A percentile compares a stretch with the other conserved stretches of the same genome.
Evolutionary conservation across 768 basidiomycete species (phyloP).

Genomic region (Tylopilus cervinicoccineus): DNA sequence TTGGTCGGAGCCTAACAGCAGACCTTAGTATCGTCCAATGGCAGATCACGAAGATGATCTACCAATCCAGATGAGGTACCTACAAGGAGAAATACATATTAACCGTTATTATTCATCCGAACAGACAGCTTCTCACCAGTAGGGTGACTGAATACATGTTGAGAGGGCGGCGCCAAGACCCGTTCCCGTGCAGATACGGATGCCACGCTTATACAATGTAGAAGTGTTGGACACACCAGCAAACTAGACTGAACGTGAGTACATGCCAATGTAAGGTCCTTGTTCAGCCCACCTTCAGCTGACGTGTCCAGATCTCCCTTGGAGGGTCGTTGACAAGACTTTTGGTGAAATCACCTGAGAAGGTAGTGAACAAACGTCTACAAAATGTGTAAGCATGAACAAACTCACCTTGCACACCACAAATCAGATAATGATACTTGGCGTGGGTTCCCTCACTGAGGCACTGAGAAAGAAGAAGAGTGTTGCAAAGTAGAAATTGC

Average conservation of each 20-base stretch:
- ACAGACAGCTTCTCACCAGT: constrained; percentile 46
- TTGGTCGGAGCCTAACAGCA: constrained; percentile 64
- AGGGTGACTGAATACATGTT: constrained; percentile 70
- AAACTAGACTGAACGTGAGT: constrained; percentile 41
- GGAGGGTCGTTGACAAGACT: constrained; percentile 69
- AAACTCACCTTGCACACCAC: constrained; percentile 61
- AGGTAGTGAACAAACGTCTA: background rate
- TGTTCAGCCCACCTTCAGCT: constrained; percentile 55
- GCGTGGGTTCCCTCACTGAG: constrained; percentile 66
- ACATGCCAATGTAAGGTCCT: background rate
- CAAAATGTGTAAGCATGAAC: background rate
- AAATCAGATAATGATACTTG: constrained; percentile 77
- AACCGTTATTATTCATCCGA: background rate
- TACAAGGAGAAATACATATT: constrained; percentile 22
- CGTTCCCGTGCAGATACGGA: constrained; percentile 79
- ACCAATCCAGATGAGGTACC: constrained; percentile 82
- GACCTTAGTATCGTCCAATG: constrained; percentile 8
- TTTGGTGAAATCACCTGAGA: constrained; percentile 67
- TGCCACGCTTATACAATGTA: constrained; percentile 72
- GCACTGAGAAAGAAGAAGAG: constrained; percentile 8
- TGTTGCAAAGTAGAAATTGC: constrained; percentile 19
- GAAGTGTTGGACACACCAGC: constrained; percentile 81
- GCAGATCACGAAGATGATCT: constrained; percentile 14
- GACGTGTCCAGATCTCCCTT: constrained; percentile 69
- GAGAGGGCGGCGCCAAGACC: constrained; percentile 78